Evolutionary conservation across 495 filamentous ascomycete genomes (phyloP), one percentile per base, ranked within the genome.

Genomic region (Xylaria acuta): DNA sequence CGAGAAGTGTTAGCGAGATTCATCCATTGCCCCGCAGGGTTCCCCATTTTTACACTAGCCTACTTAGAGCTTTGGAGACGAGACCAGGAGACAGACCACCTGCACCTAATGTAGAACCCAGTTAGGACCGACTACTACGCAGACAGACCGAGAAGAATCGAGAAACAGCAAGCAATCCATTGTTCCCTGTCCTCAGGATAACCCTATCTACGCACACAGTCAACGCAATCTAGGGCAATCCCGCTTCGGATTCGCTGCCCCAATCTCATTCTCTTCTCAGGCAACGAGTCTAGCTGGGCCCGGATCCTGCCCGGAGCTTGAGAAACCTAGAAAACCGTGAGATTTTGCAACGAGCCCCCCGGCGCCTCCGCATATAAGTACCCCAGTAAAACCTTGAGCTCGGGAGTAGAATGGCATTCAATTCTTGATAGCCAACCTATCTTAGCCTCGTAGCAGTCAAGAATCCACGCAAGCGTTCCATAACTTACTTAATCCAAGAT

Each of bases 1-100:
- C 7, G 20, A 16, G 20, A 54, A 54, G 5, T 67, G 64, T 67
- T 67, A 40, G 64, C 30, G 32, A 67, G 64, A 47, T 54, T 54
- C 64, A 9, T 41, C 8, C 32, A 53, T 34, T 43, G 45, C 65
- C 65, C 65, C 65, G 49, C 65, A 56, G 49, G 9, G 9, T 43
- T 11, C 65, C n/a, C 49, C n/a, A 51, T 27, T 30, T 56, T 43
- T 22, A 53, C n/a, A n/a, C 36, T 25, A 38, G 20, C n/a, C 2
- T 43, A 12, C 20, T 40, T n/a, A 20, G 11, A 45, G 20, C 63
- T 65, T 65, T 9, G 45, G 43, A 53, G 63, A 45, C 25, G 0
- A 36, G 18, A n/a, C 27, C 32, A 25, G 53, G 12, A 30, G 51
- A 54, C 51, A 53, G 20, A 18, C 20, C 45, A 22, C 45, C 16